Evolutionary conservation across 1,284 basidiomycete genomes (phyloP).

Genomic region (Tetrapyrgos nigripes): DNA sequence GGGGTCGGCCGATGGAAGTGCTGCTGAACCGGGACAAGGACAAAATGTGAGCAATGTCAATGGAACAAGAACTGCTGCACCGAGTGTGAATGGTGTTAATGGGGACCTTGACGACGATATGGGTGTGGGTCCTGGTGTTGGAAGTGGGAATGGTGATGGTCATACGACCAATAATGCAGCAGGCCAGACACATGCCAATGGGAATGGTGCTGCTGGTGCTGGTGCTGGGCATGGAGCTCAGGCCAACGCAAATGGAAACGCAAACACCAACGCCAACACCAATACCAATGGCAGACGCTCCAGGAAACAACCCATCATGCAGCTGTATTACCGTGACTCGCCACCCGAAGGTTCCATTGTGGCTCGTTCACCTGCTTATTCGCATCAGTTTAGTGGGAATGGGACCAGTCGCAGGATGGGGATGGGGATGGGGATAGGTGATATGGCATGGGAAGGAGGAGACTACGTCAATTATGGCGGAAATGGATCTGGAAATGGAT

Average conservation of each 20-base stretch:
- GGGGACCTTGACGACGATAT: background rate
- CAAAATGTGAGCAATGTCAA: background rate
- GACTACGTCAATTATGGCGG: too few relatives aligned
- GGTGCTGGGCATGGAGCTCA: too few relatives aligned
- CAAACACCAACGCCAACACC: too few relatives aligned
- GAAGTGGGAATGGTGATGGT: background rate
- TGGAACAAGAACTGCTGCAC: background rate
- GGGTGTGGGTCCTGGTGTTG: background rate
- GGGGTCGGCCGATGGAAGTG: too few relatives aligned
- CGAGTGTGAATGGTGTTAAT: background rate
- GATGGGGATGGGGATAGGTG: conserved; percentile 8
- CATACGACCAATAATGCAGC: background rate
- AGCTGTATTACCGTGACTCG: conserved; percentile 14
- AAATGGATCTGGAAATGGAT: too few relatives aligned
- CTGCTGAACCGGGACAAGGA: too few relatives aligned
- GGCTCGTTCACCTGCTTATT: background rate
- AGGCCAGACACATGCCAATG: background rate
- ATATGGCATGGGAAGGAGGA: too few relatives aligned
- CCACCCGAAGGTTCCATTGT: conserved; percentile 16
- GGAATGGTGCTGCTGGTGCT: background rate
- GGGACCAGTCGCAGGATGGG: background rate
- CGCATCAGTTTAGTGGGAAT: background rate
- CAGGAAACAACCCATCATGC: background rate
- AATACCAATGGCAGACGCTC: background rate
- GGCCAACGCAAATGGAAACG: background rate